Conservation (phyloP, 169 alveolate genomes). For the Babesia ovata region DNA sequence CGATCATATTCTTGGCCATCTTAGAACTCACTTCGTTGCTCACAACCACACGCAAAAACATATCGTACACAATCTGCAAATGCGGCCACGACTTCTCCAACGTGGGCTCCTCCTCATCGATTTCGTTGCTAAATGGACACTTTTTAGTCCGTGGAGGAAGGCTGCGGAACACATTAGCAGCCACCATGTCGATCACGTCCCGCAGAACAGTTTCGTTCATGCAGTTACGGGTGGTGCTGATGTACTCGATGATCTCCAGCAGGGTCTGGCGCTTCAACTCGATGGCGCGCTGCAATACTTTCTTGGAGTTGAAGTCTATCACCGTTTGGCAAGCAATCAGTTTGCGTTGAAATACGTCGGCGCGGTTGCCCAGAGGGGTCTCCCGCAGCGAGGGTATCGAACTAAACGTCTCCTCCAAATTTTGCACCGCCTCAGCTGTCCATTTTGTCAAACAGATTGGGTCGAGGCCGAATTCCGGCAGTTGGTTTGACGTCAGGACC, state of each 20-base stretch:
- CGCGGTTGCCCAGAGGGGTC: slow-evolving; percentile 72
- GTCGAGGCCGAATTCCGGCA: background rate
- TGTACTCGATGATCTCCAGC: slow-evolving; percentile 85
- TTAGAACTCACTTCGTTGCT: slow-evolving; percentile 85
- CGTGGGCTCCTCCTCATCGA: slow-evolving; percentile 86
- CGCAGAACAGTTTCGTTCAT: slow-evolving; percentile 76
- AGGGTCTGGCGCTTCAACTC: slow-evolving; percentile 85
- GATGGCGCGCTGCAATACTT: slow-evolving; percentile 68
- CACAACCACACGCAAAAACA: slow-evolving; percentile 85
- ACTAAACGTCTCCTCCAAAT: slow-evolving; percentile 68
- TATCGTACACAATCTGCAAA: slow-evolving; percentile 83
- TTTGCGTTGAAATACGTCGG: slow-evolving; percentile 80
- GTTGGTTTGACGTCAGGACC: slow-evolving; percentile 5
- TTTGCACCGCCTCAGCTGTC: slow-evolving; percentile 27
- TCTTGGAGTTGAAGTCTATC: slow-evolving; percentile 72
- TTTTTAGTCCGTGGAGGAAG: slow-evolving; percentile 44
- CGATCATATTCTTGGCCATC: slow-evolving; percentile 84
- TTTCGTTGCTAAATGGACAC: slow-evolving; percentile 55
- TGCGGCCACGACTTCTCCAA: slow-evolving; percentile 85
- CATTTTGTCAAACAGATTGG: background rate
- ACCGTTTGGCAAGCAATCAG: slow-evolving; percentile 82
- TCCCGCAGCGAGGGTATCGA: slow-evolving; percentile 76
- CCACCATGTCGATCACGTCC: slow-evolving; percentile 83
- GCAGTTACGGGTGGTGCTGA: slow-evolving; percentile 76
- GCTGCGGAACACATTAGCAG: slow-evolving; percentile 78